A percentile compares a stretch with the other conserved stretches of the same genome.
Conservation (phyloP, 176 grass and related monocot genomes). For the Zoysia japonica region DNA sequence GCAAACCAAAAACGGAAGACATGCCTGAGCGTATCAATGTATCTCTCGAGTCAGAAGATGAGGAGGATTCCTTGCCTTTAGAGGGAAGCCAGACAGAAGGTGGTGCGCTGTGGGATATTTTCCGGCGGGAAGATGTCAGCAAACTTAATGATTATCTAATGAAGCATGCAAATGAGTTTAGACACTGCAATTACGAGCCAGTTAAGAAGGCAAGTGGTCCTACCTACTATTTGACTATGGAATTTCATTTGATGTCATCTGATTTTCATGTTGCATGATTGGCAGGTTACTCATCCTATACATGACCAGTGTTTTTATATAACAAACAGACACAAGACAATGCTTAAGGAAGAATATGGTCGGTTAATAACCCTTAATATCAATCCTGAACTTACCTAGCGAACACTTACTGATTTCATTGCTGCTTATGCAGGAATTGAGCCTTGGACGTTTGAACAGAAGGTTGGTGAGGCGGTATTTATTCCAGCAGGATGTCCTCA, state of each 20-base stretch:
- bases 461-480: conserved; percentile 92
- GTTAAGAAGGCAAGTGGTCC: conserved; percentile 56
- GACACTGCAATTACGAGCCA: conserved; percentile 48
- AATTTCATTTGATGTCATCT: not conserved
- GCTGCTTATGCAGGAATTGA: conserved; percentile 60
- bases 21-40: not conserved
- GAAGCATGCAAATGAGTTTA: conserved; percentile 73
- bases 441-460: conserved; percentile 95
- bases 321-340: conserved; percentile 72
- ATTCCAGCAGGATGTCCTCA: conserved; percentile 95
- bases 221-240: not conserved
- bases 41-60: conserved; percentile 7
- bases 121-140: conserved; percentile 67
- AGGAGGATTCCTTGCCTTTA: not conserved
- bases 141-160: conserved; percentile 77
- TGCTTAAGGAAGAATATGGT: conserved; percentile 92
- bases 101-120: conserved; percentile 95
- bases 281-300: conserved; percentile 84
- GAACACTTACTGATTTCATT: not conserved
- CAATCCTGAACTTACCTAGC: not conserved
- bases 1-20: not conserved
- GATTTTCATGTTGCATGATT: not conserved
- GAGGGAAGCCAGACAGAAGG: conserved; percentile 41
- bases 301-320: conserved; percentile 94
- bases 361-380: conserved; percentile 1